These are phyloP conservation scores for Desmodesmus armatus DNA, from an alignment of 139 green algal genomes.

Conservation along the genomic window DNA sequence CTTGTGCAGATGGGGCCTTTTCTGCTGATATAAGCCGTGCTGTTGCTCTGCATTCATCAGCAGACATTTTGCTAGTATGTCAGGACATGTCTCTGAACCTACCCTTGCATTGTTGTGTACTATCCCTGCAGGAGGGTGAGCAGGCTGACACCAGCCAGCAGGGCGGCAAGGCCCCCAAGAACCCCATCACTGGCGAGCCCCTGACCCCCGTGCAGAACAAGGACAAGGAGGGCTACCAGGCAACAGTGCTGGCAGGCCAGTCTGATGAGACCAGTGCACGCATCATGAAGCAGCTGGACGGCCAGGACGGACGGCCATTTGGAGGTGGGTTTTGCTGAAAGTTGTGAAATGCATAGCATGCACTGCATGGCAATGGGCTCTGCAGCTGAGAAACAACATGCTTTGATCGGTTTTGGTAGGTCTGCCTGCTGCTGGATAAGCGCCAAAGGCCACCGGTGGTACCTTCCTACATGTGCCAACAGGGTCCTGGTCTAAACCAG, in stretches of 20 bases:
- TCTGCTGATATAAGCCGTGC: neutral
- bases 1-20: neutral
- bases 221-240: conserved; percentile 43
- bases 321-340: no score
- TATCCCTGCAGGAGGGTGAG: conserved; percentile 30
- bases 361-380: no score
- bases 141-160: conserved; percentile 36
- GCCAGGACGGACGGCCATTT: conserved; percentile 19
- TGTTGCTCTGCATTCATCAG: no score
- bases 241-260: conserved; percentile 11
- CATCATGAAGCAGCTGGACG: conserved; percentile 33
- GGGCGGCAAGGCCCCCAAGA: conserved; percentile 43
- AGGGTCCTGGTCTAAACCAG: no score
- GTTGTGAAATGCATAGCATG: neutral
- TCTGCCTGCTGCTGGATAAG: no score
- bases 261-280: conserved; percentile 20
- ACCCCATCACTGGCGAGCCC: conserved; percentile 45
- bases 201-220: conserved; percentile 23
- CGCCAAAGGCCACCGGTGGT: no score
- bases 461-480: no score
- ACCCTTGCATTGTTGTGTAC: neutral
- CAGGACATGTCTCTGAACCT: no score
- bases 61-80: no score
- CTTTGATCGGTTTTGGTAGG: no score
- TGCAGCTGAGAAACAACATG: no score